These are phyloP conservation scores for Schoenoplectus triqueter DNA, from an alignment of 202 grass and related monocot genomes.

Conservation along the genomic window DNA sequence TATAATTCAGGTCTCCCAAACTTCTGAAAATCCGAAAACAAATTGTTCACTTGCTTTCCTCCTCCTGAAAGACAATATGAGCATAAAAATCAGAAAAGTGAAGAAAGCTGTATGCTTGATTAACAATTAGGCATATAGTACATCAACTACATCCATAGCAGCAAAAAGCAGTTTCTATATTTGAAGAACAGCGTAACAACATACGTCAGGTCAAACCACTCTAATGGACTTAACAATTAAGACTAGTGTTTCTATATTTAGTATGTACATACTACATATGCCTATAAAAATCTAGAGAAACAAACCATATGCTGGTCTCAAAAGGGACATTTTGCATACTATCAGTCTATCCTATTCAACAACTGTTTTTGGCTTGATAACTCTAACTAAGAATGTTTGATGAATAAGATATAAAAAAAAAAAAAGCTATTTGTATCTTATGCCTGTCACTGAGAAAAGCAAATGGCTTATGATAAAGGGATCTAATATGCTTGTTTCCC, in stretches of 20 bases:
- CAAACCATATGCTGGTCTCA: background rate
- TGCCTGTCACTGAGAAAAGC: background rate
- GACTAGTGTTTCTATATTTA: background rate
- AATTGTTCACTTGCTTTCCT: constrained; percentile 33
- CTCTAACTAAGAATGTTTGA: background rate
- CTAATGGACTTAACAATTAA: background rate
- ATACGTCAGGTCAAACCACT: background rate
- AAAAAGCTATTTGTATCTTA: background rate
- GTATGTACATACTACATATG: background rate
- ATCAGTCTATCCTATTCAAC: background rate
- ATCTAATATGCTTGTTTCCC: background rate
- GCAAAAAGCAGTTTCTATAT: background rate
- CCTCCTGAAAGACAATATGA: constrained; percentile 36
- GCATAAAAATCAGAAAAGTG: background rate
- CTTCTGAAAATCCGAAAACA: constrained; percentile 36
- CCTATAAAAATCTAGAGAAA: background rate
- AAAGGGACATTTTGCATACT: too few relatives aligned
- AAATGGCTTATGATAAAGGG: background rate
- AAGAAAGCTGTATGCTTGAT: background rate
- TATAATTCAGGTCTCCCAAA: background rate
- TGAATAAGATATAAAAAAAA: background rate
- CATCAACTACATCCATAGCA: background rate
- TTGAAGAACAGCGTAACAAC: background rate
- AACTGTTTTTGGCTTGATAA: background rate
- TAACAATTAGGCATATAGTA: background rate